Conservation (phyloP, 148 eudicot species). For the Simmondsia chinensis region DNA sequence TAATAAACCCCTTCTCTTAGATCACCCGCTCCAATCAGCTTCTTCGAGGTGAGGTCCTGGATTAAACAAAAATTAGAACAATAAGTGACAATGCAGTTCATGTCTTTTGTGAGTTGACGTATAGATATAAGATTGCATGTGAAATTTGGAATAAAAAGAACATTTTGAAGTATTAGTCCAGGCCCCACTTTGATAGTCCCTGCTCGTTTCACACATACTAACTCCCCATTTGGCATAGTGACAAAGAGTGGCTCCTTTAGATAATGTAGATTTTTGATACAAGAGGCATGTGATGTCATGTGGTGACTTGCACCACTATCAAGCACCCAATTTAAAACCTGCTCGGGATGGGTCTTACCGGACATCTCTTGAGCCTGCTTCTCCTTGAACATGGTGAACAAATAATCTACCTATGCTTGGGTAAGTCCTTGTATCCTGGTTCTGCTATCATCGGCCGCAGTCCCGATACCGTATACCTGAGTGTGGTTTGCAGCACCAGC, state of each 20-base stretch:
- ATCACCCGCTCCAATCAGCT: slow-evolving; percentile 1
- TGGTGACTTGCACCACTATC: not conserved
- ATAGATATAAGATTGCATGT: not conserved
- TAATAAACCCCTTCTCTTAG: not conserved
- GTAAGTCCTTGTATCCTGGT: too few relatives aligned
- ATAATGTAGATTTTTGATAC: not conserved
- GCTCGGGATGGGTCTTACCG: not conserved
- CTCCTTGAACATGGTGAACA: not conserved
- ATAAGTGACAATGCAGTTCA: not conserved
- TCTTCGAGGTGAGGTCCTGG: slow-evolving; percentile 2
- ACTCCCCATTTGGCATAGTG: not conserved
- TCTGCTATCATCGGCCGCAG: too few relatives aligned
- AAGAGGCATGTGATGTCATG: not conserved
- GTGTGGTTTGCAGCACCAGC: not conserved
- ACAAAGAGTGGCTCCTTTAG: not conserved
- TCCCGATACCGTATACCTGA: too few relatives aligned
- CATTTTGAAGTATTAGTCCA: not conserved
- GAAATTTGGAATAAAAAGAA: not conserved
- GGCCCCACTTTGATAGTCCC: not conserved
- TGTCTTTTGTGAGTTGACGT: not conserved
- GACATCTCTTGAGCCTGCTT: not conserved
- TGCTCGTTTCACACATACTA: not conserved
- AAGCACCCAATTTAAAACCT: not conserved
- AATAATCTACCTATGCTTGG: not conserved
- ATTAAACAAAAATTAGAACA: not conserved